A percentile compares a stretch with the other conserved stretches of the same genome.
phyloP scores from a whole-genome alignment of 257 asterid species.

The Plantago elongata region DNA sequence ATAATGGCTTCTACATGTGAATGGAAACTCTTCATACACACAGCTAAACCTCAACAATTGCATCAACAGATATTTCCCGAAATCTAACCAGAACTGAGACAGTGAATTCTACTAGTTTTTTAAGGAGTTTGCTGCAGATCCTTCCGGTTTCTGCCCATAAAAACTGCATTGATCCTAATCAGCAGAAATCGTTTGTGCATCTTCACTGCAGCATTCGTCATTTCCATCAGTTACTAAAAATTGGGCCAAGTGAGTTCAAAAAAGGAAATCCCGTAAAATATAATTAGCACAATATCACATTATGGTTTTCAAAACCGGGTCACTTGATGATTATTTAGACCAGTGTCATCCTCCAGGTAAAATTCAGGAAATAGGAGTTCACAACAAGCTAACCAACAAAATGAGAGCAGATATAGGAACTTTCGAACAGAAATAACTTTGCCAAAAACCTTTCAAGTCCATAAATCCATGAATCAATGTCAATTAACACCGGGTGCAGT shows the following conservation, averaged over 20 bases:
- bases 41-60: not conserved
- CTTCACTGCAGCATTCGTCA: not conserved
- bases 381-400: too few relatives aligned
- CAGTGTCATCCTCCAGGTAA: too few relatives aligned
- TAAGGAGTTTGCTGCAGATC: not conserved
- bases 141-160: not conserved
- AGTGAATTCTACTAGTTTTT: not conserved
- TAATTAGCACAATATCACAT: too few relatives aligned
- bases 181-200: not conserved
- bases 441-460: too few relatives aligned
- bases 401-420: too few relatives aligned
- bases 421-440: too few relatives aligned
- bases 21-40: not conserved
- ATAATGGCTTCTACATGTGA: not conserved
- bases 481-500: too few relatives aligned
- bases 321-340: too few relatives aligned
- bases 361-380: too few relatives aligned
- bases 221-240: not conserved
- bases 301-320: too few relatives aligned
- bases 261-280: too few relatives aligned
- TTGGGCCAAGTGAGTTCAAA: not conserved
- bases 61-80: not conserved
- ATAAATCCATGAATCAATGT: too few relatives aligned
- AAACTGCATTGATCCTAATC: not conserved
- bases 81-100: constrained; percentile 2